Base-by-base conservation (phyloP, 805 yeast genomes). In the Teunomyces stri region DNA sequence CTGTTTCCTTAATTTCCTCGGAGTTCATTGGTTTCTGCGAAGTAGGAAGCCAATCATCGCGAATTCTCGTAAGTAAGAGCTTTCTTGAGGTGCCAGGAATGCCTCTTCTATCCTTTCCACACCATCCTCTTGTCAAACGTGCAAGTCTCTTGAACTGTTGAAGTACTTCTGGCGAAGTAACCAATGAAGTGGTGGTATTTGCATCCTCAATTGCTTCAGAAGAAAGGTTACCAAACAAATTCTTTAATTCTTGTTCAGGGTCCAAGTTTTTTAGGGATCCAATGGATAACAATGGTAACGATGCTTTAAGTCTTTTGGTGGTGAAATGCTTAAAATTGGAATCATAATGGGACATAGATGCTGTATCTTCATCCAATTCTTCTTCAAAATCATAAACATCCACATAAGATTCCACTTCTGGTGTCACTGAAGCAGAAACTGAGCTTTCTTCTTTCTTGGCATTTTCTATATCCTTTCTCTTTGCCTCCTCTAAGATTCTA, bases 11-110 rank as follows among this genome's bases (percentile, higher is more conserved):
- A 9, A 85, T 51, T 54, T 81, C 82, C 11, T 79, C 82, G 88
- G 86, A 81, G 0, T 64, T 56, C 34, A 87, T 57, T 11, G 85
- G 85, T 50, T 82, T 84, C 47, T 75, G 73, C 22, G 76, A 66
- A 0, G 88, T 80, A 1, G 96, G 96, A 6, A 87, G 59, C 88
- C 91, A 88, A 59, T 87, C 91, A 50, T 86, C 90, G 59, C 86
- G 78, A 39, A 89, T 81, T 56, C 84, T 83, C 0, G 95, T 82
- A 50, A 89, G 69, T 10, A 78, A 70, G 42, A 89, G 66, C 55
- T 86, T 85, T 51, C 89, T 75, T 0, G 81, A 65, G 0, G 88
- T 80, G 22, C 92, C 92, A 0, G 96, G 96, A 2, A 87, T 79
- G 5, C 81, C 69, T 42, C 85, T 66, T 51, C 84, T 80, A 57